Evolutionary conservation across 164 flowering plant genomes (phyloP).

Genomic region (Tinospora cordifolia): DNA sequence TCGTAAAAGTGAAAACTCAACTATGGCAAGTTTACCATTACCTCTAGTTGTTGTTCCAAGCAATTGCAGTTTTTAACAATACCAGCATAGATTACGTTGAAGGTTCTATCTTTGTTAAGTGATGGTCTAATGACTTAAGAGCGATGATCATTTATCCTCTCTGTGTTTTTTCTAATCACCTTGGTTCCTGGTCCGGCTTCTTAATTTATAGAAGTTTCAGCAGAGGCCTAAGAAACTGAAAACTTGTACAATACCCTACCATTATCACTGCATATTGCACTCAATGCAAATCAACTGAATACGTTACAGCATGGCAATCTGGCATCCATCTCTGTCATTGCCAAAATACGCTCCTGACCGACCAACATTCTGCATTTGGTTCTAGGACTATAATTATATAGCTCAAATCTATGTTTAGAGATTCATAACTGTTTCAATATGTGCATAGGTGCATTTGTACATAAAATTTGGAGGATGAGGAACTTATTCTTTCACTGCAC

Average conservation of each 20-base stretch:
- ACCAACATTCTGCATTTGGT: too few relatives aligned
- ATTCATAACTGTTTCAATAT: not conserved
- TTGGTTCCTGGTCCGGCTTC: too few relatives aligned
- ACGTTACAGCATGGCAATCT: too few relatives aligned
- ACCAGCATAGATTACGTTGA: not conserved
- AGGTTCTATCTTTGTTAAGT: not conserved
- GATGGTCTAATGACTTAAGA: not conserved
- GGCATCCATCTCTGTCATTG: too few relatives aligned
- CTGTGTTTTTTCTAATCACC: not conserved
- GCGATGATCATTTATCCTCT: not conserved
- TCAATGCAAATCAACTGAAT: too few relatives aligned
- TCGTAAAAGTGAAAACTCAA: constrained; percentile 56
- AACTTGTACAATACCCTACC: too few relatives aligned
- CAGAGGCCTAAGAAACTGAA: too few relatives aligned
- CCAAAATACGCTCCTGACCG: too few relatives aligned
- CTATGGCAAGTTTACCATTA: constrained; percentile 46
- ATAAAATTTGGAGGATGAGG: not conserved
- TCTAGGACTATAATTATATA: too few relatives aligned
- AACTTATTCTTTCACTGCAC: not conserved
- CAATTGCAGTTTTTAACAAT: not conserved
- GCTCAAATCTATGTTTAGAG: not conserved
- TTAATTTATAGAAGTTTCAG: too few relatives aligned
- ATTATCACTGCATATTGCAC: too few relatives aligned
- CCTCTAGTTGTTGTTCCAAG: not conserved
- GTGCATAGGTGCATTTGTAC: not conserved